These are phyloP conservation scores for Brassica rapa DNA, from an alignment of 345 rosid species.

Conservation along the genomic window DNA sequence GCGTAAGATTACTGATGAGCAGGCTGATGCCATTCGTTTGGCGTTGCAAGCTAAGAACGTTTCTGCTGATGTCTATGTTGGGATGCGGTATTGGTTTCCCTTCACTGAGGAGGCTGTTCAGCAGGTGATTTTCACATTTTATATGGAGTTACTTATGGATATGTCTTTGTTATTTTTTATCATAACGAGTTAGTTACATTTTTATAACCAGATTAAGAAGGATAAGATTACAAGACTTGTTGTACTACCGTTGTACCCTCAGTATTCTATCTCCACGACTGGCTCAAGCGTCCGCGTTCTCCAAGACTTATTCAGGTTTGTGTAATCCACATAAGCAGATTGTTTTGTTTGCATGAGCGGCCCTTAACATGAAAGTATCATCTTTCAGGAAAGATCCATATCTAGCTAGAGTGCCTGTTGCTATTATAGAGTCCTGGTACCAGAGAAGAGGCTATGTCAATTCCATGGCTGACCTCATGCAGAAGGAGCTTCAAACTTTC, in stretches of 20 bases:
- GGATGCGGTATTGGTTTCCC: constrained; percentile 92
- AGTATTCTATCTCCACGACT: constrained; percentile 89
- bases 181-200: constrained; percentile 17
- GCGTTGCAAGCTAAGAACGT: constrained; percentile 68
- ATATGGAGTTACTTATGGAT: too few relatives aligned
- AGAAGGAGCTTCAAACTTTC: constrained; percentile 66
- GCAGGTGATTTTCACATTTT: constrained; percentile 52
- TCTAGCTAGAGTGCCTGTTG: constrained; percentile 74
- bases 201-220: constrained; percentile 57
- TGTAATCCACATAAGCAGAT: background rate
- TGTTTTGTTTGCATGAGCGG: constrained; percentile 14
- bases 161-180: too few relatives aligned
- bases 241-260: constrained; percentile 96
- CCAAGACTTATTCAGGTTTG: constrained; percentile 70
- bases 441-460: constrained; percentile 77
- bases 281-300: constrained; percentile 92
- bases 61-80: constrained; percentile 69
- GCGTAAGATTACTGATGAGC: constrained; percentile 85
- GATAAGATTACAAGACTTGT: constrained; percentile 85
- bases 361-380: constrained; percentile 30
- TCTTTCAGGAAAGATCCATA: constrained; percentile 69
- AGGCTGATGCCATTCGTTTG: constrained; percentile 70
- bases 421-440: constrained; percentile 84
- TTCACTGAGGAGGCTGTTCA: constrained; percentile 90
- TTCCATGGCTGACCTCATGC: constrained; percentile 88